These are phyloP conservation scores for Paracamarosporium sp. DNA, from an alignment of 2,329 filamentous ascomycete genomes.

Conservation along the genomic window DNA sequence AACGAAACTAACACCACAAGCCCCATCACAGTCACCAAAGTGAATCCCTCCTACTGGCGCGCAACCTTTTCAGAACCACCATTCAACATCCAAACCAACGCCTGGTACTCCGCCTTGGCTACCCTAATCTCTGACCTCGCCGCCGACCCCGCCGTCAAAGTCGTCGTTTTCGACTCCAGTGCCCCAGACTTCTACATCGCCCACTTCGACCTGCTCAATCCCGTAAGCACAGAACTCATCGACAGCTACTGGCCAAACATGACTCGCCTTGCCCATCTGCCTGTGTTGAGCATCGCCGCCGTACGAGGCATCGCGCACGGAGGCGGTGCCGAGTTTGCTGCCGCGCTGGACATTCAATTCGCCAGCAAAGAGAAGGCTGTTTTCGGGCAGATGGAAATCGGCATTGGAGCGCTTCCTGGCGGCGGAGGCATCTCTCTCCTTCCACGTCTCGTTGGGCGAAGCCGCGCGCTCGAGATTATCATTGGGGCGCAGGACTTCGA, in stretches of 20 bases:
- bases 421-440: constrained; percentile 3
- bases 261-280: neutral
- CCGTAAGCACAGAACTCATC: neutral
- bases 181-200: constrained; percentile 7
- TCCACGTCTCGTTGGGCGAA: neutral
- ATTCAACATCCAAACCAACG: constrained; percentile 9
- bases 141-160: constrained; percentile 3
- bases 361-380: constrained; percentile 3
- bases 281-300: constrained; percentile 3
- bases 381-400: constrained; percentile 2
- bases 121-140: neutral
- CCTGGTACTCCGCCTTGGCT: neutral
- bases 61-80: constrained; percentile 5
- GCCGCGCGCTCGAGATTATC: neutral
- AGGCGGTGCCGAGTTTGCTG: constrained; percentile 1
- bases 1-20: neutral
- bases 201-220: constrained; percentile 7
- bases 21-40: constrained; percentile 5
- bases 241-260: neutral
- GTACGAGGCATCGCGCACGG: neutral
- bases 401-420: neutral
- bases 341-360: constrained; percentile 3
- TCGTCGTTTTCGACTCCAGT: constrained; percentile 9
- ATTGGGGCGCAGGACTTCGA: constrained; percentile 5
- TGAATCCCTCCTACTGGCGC: constrained; percentile 6